A percentile compares a stretch with the other conserved stretches of the same genome.
Conservation (phyloP, 1,139 yeast genomes). For the Debaryomycetaceae sp. region DNA sequence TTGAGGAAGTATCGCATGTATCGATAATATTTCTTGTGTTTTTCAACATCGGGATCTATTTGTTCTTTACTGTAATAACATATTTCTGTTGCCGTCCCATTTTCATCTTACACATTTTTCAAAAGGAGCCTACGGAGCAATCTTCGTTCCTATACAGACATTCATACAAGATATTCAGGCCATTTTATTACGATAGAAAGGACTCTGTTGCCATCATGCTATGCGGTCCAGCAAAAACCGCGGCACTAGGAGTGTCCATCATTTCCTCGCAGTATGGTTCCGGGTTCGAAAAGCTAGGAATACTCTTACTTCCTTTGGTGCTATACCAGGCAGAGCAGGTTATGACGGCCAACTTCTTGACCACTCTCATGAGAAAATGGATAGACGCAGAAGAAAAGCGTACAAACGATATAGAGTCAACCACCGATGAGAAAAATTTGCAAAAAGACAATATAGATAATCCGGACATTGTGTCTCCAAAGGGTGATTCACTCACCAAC, state of each 20-base stretch:
- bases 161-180: slow-evolving; percentile 44
- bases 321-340: slow-evolving; percentile 87
- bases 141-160: slow-evolving; percentile 41
- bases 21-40: slow-evolving; percentile 75
- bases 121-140: slow-evolving; percentile 42
- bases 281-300: slow-evolving; percentile 58
- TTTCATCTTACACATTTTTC: slow-evolving; percentile 44
- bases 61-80: slow-evolving; percentile 67
- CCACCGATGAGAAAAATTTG: not conserved
- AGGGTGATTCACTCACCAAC: not conserved
- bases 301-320: slow-evolving; percentile 74
- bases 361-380: slow-evolving; percentile 67
- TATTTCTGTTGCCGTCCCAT: slow-evolving; percentile 60
- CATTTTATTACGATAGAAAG: slow-evolving; percentile 65
- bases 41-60: slow-evolving; percentile 74
- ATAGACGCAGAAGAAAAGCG: slow-evolving; percentile 39
- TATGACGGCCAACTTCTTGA: slow-evolving; percentile 66
- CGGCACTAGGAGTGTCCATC: slow-evolving; percentile 84
- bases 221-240: slow-evolving; percentile 92
- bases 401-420: slow-evolving; percentile 10
- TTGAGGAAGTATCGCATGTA: slow-evolving; percentile 63
- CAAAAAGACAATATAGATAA: not conserved
- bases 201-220: slow-evolving; percentile 80
- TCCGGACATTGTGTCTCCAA: not conserved
- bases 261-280: slow-evolving; percentile 78